These are phyloP conservation scores for Amanita polypyramis DNA, from an alignment of 768 basidiomycete genomes.

Conservation along the genomic window DNA sequence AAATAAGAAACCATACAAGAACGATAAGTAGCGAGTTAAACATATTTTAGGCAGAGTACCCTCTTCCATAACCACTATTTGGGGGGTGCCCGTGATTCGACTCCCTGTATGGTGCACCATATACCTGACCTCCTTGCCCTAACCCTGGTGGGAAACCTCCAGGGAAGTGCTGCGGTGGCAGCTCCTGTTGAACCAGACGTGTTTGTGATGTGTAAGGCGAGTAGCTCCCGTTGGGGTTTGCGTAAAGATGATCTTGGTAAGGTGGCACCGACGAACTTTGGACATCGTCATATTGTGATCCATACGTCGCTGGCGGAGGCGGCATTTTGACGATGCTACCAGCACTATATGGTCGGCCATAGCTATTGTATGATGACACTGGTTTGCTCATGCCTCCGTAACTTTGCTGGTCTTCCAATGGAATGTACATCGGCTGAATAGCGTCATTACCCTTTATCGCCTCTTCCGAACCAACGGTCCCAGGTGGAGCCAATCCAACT, in stretches of 20 bases:
- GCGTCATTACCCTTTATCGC: not conserved
- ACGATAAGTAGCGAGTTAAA: not conserved
- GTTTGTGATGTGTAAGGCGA: not conserved
- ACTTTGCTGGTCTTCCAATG: constrained; percentile 1
- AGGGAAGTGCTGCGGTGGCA: not conserved
- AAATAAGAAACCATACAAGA: not conserved
- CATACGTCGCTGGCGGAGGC: not conserved
- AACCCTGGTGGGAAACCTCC: constrained; percentile 4
- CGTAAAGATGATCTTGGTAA: not conserved
- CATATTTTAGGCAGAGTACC: not conserved
- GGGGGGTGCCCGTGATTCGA: not conserved
- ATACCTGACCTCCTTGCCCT: not conserved
- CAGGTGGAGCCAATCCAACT: constrained; percentile 13
- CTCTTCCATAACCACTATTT: not conserved
- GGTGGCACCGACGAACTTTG: not conserved
- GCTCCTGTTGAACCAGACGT: not conserved
- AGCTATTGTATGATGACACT: not conserved
- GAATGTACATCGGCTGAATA: not conserved
- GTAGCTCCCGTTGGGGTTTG: not conserved
- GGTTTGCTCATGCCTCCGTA: not conserved
- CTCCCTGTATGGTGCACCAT: not conserved
- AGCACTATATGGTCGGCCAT: not conserved
- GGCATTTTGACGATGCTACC: not conserved
- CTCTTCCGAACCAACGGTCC: not conserved
- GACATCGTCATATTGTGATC: not conserved